phyloP scores from a whole-genome alignment of 106 monocot species.

The Dioscorea dumetorum region DNA sequence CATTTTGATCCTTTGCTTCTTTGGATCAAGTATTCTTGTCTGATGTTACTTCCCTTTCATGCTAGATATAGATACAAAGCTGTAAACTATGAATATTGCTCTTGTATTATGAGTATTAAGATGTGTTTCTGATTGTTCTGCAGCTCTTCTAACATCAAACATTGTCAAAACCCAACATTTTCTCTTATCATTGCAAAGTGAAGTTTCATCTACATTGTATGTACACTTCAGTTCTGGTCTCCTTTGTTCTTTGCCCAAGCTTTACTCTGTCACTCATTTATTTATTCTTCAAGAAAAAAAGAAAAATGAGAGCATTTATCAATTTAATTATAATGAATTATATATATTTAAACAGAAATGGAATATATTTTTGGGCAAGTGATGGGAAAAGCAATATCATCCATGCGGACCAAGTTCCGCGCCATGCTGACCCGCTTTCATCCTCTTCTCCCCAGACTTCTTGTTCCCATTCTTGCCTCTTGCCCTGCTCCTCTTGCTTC shows the following conservation, averaged over 20 bases:
- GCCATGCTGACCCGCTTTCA: background rate
- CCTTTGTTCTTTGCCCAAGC: background rate
- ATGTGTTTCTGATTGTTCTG: no score
- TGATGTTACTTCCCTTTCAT: no score
- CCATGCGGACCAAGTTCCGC: background rate
- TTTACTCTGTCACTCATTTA: background rate
- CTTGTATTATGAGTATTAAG: no score
- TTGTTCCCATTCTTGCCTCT: background rate
- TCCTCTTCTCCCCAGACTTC: background rate
- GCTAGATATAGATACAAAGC: no score
- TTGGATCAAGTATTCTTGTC: no score
- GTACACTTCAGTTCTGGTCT: background rate
- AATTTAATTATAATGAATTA: no score
- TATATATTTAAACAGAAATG: background rate
- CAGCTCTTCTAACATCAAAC: no score
- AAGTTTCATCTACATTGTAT: background rate
- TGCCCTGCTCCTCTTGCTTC: background rate
- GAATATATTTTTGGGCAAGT: background rate
- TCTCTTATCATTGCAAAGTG: background rate
- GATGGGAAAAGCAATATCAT: background rate
- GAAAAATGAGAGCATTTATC: no score
- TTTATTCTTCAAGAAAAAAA: background rate
- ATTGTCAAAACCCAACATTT: no score
- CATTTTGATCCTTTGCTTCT: no score
- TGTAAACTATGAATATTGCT: no score